Evolutionary conservation across 495 filamentous ascomycete genomes (phyloP).

Genomic region (Rhypophila decipiens): DNA sequence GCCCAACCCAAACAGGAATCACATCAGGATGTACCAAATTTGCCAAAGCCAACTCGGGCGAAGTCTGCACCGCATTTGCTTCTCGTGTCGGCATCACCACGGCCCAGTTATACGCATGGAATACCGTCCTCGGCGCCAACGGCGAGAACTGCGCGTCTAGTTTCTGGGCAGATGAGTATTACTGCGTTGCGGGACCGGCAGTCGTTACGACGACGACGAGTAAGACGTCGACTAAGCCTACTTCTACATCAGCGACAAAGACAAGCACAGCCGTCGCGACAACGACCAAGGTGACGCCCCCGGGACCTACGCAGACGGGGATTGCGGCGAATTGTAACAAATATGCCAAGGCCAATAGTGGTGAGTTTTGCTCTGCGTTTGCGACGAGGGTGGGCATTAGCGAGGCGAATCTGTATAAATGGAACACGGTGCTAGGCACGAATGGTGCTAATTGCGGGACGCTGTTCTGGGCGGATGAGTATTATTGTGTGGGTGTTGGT

Average conservation of each 20-base stretch:
- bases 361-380: background rate
- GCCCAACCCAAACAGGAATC: background rate
- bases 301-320: background rate
- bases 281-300: background rate
- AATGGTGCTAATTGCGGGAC: constrained; percentile 10
- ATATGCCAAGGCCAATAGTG: background rate
- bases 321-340: background rate
- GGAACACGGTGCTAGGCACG: constrained; percentile 11
- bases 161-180: background rate
- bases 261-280: too few relatives aligned
- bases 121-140: background rate
- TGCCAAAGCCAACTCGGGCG: background rate
- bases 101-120: background rate
- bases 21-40: background rate
- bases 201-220: too few relatives aligned
- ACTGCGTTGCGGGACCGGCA: too few relatives aligned
- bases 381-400: background rate
- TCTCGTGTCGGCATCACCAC: background rate
- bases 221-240: too few relatives aligned
- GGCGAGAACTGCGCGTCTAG: background rate
- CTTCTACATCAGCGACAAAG: too few relatives aligned
- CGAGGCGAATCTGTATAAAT: constrained; percentile 4
- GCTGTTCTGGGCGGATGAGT: constrained; percentile 8
- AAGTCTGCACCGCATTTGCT: background rate
- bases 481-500: constrained; percentile 15